Conservation (phyloP, 164 flowering plant genomes). For the Kalanchoe fedtschenkoi region DNA sequence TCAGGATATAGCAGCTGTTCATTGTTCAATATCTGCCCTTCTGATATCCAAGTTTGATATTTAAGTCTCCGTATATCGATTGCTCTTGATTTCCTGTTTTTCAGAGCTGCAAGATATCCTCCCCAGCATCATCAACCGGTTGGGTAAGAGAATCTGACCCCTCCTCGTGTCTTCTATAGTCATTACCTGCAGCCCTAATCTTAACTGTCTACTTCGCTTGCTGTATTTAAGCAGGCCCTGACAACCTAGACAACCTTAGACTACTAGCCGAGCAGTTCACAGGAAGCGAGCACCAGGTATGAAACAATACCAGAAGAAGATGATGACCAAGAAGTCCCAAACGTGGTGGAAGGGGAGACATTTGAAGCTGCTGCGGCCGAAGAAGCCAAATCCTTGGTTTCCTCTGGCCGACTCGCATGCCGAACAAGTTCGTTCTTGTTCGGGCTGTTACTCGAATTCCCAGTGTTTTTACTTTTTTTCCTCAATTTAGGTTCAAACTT, state of each 20-base stretch:
- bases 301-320: not conserved
- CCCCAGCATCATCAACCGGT: not conserved
- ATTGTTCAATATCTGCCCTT: not conserved
- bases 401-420: too few species aligned
- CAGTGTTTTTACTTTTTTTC: too few species aligned
- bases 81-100: not conserved
- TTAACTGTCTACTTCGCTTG: too few species aligned
- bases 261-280: not conserved
- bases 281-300: not conserved
- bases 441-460: too few species aligned
- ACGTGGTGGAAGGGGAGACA: not conserved
- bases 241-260: not conserved
- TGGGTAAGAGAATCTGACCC: too few species aligned
- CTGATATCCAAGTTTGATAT: too few species aligned
- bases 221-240: not conserved
- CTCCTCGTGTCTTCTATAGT: not conserved
- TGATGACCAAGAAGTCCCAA: not conserved
- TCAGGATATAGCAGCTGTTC: too few species aligned
- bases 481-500: too few species aligned
- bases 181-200: too few species aligned
- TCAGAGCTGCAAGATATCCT: constrained; percentile 1
- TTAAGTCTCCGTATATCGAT: too few species aligned
- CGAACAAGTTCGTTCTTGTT: not conserved
- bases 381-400: too few species aligned
- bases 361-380: not conserved